Percentiles rank a stretch among this genome's conserved stretches.
Evolutionary conservation across 176 grass and related monocot genomes (phyloP).

Genomic region (Tillandsia leiboldiana): DNA sequence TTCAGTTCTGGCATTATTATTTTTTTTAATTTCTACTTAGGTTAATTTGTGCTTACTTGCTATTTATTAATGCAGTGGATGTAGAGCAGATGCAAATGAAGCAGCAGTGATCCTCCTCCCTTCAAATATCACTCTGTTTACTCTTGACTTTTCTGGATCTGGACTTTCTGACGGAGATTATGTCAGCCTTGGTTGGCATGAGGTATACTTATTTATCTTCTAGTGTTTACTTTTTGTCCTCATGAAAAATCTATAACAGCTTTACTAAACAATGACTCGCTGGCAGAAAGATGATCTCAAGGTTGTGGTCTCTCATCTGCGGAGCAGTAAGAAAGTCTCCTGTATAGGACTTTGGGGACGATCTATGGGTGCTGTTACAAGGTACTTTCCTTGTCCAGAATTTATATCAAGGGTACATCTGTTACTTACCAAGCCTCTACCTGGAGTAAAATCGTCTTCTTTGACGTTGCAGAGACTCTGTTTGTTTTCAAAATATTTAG

Average conservation of each 20-base stretch:
- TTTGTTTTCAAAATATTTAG: no score
- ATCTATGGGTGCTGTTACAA: slow-evolving; percentile 96
- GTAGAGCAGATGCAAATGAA: slow-evolving; percentile 96
- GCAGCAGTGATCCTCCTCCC: slow-evolving; percentile 82
- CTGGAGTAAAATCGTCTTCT: no score
- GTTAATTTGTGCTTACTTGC: neutral
- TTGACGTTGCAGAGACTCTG: no score
- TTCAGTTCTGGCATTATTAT: neutral
- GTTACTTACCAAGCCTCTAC: no score
- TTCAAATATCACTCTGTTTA: slow-evolving; percentile 95
- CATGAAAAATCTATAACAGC: neutral
- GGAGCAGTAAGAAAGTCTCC: slow-evolving; percentile 83
- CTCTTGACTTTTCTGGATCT: slow-evolving; percentile 95
- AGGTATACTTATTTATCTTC: slow-evolving; percentile 52
- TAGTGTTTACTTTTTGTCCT: slow-evolving; percentile 5
- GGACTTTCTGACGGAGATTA: slow-evolving; percentile 83
- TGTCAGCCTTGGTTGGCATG: slow-evolving; percentile 99
- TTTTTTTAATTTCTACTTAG: neutral
- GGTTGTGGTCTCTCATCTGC: slow-evolving; percentile 61
- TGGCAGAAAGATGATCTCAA: slow-evolving; percentile 92
- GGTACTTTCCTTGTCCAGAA: slow-evolving; percentile 31
- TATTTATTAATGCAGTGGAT: slow-evolving; percentile 57
- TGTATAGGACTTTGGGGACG: slow-evolving; percentile 94
- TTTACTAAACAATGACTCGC: slow-evolving; percentile 3
- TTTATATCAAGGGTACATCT: neutral